Base-by-base conservation (phyloP, 1,284 basidiomycete species). In the Apiotrichum siamense region DNA sequence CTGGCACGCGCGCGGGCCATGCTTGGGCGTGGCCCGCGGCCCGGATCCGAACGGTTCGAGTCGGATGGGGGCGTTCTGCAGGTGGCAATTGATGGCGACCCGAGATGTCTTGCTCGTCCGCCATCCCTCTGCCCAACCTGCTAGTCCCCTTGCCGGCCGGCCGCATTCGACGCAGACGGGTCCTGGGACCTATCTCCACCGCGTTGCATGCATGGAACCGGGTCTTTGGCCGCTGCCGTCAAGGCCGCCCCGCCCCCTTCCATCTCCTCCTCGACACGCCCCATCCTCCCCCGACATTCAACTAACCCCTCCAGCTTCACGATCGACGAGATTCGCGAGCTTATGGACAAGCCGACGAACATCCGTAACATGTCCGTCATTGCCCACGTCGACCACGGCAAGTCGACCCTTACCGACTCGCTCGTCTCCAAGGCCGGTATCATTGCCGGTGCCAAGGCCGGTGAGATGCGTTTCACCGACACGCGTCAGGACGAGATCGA, bases 371-470 rank as follows among this genome's bases (percentile, higher is more conserved):
- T 97, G 92, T 91, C 87, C 83, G 90, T 94, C 70, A 94, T 93
- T 75, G 89, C 90, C 72, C 90, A 93, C 77, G 91, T 99, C 84
- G 96, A 99, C 78, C 96, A 99, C 81, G 96, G 96, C 79, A 99
- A 99, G 80, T 98, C 96, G 54, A 98, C 96, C 66, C 85, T 99
- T 66, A 97, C 96, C 68, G 96, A 99, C 77, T 97, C 96, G 47
- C 82, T 99, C 52, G 93, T 99, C 69, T 94, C 94, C 64, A 98
- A 98, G 81, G 96, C 96, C 61, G 96, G 96, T 85, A 99, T 99
- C 75, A 97, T 99, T 71, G 94, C 96, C 65, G 79, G 81, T 52
- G 79, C 90, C 71, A 97, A 97, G 77, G 92, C 96, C 61, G 94
- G 93, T 77, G 93, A 97, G 62, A 83, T 88, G 83, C 91, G 96